A percentile compares a stretch with the other conserved stretches of the same genome.
Evolutionary conservation across 1,139 yeast genomes (phyloP).

Genomic region (Geotrichum macrosporum): DNA sequence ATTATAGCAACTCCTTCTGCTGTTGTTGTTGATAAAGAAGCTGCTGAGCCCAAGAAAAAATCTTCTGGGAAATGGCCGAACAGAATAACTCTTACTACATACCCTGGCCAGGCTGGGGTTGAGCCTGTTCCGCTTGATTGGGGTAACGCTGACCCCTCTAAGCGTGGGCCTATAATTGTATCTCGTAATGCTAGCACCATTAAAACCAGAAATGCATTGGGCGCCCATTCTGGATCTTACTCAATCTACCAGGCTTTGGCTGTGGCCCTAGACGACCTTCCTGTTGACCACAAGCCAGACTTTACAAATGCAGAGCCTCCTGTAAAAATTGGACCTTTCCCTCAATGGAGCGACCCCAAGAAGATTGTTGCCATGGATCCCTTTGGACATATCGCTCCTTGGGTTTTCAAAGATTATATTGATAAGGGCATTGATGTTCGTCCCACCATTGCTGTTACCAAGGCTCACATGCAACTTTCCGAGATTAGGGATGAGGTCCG

Average conservation of each 20-base stretch:
- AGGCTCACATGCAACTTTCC: slow-evolving; percentile 54
- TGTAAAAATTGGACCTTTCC: slow-evolving; percentile 47
- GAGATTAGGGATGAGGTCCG: slow-evolving; percentile 53
- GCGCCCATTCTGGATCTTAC: slow-evolving; percentile 59
- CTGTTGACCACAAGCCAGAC: slow-evolving; percentile 49
- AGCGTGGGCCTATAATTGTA: slow-evolving; percentile 54
- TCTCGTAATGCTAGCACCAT: slow-evolving; percentile 41
- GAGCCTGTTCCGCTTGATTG: slow-evolving; percentile 48
- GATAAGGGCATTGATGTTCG: slow-evolving; percentile 47
- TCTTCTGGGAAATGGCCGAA: slow-evolving; percentile 30
- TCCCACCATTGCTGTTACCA: slow-evolving; percentile 59
- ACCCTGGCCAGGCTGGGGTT: slow-evolving; percentile 47
- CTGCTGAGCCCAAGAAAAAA: slow-evolving; percentile 10
- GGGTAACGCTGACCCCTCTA: slow-evolving; percentile 46
- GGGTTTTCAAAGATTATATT: slow-evolving; percentile 46
- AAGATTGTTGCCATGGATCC: slow-evolving; percentile 61
- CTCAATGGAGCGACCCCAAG: slow-evolving; percentile 50
- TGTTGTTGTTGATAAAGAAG: background rate
- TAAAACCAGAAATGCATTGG: slow-evolving; percentile 49
- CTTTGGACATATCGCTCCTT: slow-evolving; percentile 58
- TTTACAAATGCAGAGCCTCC: slow-evolving; percentile 61
- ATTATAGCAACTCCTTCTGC: slow-evolving; percentile 7
- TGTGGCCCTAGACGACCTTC: slow-evolving; percentile 51
- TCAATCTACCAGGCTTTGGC: slow-evolving; percentile 58
- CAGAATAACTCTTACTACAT: slow-evolving; percentile 47